Base-by-base conservation (phyloP, 495 filamentous ascomycete genomes). In the Talaromyces liani region DNA sequence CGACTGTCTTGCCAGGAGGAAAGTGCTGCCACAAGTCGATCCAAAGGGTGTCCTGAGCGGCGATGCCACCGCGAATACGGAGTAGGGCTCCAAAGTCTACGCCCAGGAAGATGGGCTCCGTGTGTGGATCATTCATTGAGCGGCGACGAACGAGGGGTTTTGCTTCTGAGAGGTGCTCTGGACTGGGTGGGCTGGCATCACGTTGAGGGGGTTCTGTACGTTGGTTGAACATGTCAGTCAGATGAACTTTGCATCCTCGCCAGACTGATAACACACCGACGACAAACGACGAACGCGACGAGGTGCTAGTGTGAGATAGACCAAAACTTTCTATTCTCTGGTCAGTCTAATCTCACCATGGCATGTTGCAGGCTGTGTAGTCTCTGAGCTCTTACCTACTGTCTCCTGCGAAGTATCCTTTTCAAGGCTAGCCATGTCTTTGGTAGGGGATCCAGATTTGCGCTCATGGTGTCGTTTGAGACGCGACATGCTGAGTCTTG, bases 11-110 rank as follows among this genome's bases (percentile, higher is more conserved):
- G 8, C 45, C 25, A 34, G 22, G 22, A 18, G 14, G 16, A 62
- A n/a, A 58, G 9, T n/a, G 16, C 56, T n/a, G 56, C 60, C 47
- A 54, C 25, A 62, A 6, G 14, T 62, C 60, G 39, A 62, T 49
- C 60, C 60, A 62, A 8, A 62, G 22, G 10, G n/a, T 22, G 4
- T 62, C 25, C 41, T 47, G 45, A 62, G 33, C 1, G 9, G 14
- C 18, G 60, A 12, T 16, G 12, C 36, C 10, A 16, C 36, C 36
- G 14, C 12, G 36, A 36, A 54, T 18, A 24, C 41, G 20, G 25
- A 62, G 47, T 33, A 62, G 20, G 14, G 41, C 47, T 34, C 33
- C 41, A 54, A 62, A 62, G 12, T 62, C 60, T 24, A 53, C 47
- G 10, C 60, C 60, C 24, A 62, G 60, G 18, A 34, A 53, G 3